Conservation (phyloP, 2,329 filamentous ascomycete species). For the Talaromyces albobiverticillius region DNA sequence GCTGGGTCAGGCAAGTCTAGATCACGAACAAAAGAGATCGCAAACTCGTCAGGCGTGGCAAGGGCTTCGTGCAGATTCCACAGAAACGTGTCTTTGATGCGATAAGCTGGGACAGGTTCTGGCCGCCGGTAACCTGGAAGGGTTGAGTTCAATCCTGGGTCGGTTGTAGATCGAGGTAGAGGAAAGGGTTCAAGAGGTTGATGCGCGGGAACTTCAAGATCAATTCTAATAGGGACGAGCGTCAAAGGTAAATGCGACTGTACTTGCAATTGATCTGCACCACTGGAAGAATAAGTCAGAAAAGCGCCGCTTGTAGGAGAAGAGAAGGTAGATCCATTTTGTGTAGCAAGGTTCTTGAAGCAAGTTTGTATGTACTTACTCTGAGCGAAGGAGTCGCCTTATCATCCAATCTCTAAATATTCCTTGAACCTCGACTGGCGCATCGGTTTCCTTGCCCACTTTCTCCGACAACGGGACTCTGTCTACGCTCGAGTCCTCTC, state of each 20-base stretch:
- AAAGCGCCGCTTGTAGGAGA: neutral
- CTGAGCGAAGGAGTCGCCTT: constrained; percentile 55
- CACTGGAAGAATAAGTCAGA: constrained; percentile 22
- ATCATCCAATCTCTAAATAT: constrained; percentile 97
- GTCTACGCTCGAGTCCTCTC: constrained; percentile 66
- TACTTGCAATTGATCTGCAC: constrained; percentile 60
- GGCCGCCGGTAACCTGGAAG: constrained; percentile 75
- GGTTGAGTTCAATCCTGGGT: constrained; percentile 57
- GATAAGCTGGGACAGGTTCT: constrained; percentile 77
- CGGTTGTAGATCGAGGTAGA: constrained; percentile 40
- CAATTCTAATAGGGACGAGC: constrained; percentile 92
- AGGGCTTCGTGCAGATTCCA: constrained; percentile 97
- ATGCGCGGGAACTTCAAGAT: constrained; percentile 81
- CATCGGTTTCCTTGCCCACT: constrained; percentile 75
- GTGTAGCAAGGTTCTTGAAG: constrained; percentile 12
- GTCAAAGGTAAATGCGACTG: constrained; percentile 79
- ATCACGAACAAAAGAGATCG: constrained; percentile 84
- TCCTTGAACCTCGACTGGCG: constrained; percentile 79
- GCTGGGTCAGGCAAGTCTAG: constrained; percentile 80
- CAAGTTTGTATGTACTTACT: constrained; percentile 30
- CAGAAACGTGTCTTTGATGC: constrained; percentile 90
- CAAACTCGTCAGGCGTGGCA: constrained; percentile 93
- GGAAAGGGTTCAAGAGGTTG: constrained; percentile 48
- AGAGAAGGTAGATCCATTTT: neutral
- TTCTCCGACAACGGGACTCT: constrained; percentile 68